Conservation (phyloP, 1,284 basidiomycete species). For the Pterulicium gracile region DNA sequence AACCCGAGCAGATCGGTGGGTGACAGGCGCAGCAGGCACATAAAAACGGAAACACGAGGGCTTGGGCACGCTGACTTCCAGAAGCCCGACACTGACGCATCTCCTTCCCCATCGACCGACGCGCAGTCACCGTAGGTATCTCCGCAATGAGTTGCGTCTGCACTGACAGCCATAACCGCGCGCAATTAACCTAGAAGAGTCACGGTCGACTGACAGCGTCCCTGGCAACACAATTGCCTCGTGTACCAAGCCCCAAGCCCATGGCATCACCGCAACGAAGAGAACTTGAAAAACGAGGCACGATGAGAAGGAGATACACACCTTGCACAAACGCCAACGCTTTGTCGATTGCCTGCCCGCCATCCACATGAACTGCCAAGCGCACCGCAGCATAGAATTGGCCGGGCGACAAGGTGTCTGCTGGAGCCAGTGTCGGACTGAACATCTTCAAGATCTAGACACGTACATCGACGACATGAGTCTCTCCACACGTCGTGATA, state of each 20-base stretch:
- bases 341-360: constrained; percentile 47
- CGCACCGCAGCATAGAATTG: constrained; percentile 67
- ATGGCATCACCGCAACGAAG: background rate
- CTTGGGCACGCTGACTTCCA: too few relatives aligned
- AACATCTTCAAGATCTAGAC: constrained; percentile 58
- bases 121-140: too few relatives aligned
- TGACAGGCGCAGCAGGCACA: too few relatives aligned
- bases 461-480: constrained; percentile 7
- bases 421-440: constrained; percentile 35
- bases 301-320: constrained; percentile 18
- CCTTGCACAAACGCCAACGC: constrained; percentile 64
- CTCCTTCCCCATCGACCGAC: too few relatives aligned
- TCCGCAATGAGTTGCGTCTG: too few relatives aligned
- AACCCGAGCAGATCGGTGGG: too few relatives aligned
- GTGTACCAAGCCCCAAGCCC: background rate
- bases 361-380: constrained; percentile 50
- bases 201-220: background rate
- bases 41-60: too few relatives aligned
- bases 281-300: constrained; percentile 1
- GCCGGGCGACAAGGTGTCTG: constrained; percentile 47
- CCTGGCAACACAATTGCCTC: background rate
- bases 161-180: too few relatives aligned
- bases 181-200: too few relatives aligned
- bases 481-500: constrained; percentile 4
- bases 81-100: too few relatives aligned